Conservation (phyloP, 768 basidiomycete species). For the Cystobasidium ongulense region DNA sequence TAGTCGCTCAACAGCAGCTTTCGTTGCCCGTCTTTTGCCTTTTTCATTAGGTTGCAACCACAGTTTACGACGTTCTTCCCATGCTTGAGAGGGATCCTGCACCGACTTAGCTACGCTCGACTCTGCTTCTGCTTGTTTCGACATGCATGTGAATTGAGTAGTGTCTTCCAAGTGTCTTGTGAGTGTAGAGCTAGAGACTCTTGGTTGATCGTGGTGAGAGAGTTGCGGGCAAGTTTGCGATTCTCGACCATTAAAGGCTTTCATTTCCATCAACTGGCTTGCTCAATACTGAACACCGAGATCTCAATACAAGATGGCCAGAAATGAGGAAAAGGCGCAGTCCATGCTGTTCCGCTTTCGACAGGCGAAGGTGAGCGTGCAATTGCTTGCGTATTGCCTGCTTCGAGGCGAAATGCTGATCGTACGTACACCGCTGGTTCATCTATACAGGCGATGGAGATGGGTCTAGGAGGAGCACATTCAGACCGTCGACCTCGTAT, state of each 20-base stretch:
- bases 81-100: background rate
- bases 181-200: too few relatives aligned
- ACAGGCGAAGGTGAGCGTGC: constrained; percentile 61
- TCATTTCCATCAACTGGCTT: background rate
- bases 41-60: constrained; percentile 7
- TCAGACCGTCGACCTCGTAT: constrained; percentile 76
- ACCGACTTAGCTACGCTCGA: background rate
- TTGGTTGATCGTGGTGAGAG: background rate
- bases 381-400: background rate
- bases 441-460: constrained; percentile 59
- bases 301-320: constrained; percentile 52
- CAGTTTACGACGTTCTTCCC: constrained; percentile 14
- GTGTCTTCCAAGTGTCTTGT: background rate
- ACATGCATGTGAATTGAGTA: background rate
- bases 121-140: background rate
- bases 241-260: background rate
- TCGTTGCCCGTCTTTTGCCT: background rate
- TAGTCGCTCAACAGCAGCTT: background rate
- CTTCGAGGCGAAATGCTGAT: background rate
- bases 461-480: constrained; percentile 67
- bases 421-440: background rate
- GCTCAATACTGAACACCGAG: background rate
- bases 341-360: constrained; percentile 92
- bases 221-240: background rate
- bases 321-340: constrained; percentile 97